phyloP scores from a whole-genome alignment of 2,329 filamentous ascomycete genomes.

The Trichophyton benhamiae region DNA sequence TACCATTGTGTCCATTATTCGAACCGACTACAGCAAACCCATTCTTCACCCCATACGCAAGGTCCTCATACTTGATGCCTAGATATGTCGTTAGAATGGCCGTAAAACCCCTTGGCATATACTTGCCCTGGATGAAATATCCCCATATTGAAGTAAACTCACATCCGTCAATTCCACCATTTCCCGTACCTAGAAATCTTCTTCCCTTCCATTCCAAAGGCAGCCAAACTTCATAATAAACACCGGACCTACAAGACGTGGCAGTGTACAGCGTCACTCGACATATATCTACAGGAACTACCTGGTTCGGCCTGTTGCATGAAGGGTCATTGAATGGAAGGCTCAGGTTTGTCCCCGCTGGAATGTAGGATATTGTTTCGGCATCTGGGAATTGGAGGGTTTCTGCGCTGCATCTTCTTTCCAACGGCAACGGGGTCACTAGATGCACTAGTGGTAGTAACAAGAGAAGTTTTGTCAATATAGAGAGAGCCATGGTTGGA shows the following conservation, averaged over 20 bases:
- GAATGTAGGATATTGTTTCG: background rate
- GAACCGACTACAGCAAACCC: constrained; percentile 32
- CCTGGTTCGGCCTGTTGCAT: constrained; percentile 21
- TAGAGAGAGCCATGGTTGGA: background rate
- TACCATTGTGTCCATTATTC: constrained; percentile 36
- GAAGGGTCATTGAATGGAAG: constrained; percentile 19
- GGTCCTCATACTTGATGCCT: constrained; percentile 29
- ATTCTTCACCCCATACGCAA: constrained; percentile 25
- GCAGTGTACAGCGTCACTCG: constrained; percentile 22
- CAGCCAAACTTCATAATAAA: constrained; percentile 25
- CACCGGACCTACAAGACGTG: constrained; percentile 25
- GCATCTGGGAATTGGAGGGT: background rate
- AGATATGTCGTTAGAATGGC: background rate
- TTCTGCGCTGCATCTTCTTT: background rate
- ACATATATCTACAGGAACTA: constrained; percentile 21
- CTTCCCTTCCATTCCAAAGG: background rate
- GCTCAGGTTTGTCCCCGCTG: background rate
- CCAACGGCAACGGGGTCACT: background rate
- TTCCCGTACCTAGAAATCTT: constrained; percentile 3
- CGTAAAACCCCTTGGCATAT: background rate
- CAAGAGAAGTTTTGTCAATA: background rate
- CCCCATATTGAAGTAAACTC: background rate
- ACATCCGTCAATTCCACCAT: constrained; percentile 7
- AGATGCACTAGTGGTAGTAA: background rate
- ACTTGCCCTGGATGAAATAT: background rate